A percentile compares a stretch with the other conserved stretches of the same genome.
Conservation (phyloP, 2,329 filamentous ascomycete species). For the Penicillium paneum region DNA sequence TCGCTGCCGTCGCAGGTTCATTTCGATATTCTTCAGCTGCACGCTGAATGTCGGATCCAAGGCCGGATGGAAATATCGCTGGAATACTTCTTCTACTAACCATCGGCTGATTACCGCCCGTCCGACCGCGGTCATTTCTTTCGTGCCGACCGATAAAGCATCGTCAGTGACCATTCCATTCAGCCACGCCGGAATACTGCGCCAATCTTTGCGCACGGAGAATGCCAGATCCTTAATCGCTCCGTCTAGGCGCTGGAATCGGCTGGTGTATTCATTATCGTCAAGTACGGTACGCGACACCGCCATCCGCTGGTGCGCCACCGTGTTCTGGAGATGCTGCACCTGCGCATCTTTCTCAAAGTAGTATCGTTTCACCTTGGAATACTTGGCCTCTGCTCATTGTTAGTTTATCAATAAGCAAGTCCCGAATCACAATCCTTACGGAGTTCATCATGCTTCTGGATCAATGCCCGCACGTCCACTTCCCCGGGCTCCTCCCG, state of each 20-base stretch:
- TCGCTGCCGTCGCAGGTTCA: conserved; percentile 74
- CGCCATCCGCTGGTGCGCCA: conserved; percentile 92
- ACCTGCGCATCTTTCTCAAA: conserved; percentile 90
- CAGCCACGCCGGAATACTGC: conserved; percentile 74
- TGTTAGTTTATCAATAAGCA: conserved; percentile 2
- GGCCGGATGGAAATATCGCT: conserved; percentile 87
- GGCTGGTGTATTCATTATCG: conserved; percentile 85
- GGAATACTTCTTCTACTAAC: conserved; percentile 87
- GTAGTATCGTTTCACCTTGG: conserved; percentile 96
- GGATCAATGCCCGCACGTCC: conserved; percentile 45
- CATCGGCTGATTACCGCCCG: conserved; percentile 84
- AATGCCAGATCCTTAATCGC: conserved; percentile 93
- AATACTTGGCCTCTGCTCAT: conserved; percentile 80
- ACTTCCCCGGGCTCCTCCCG: conserved; percentile 42
- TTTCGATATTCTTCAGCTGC: conserved; percentile 80
- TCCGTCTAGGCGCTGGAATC: conserved; percentile 87
- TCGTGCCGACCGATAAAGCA: conserved; percentile 79
- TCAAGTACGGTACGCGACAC: conserved; percentile 92
- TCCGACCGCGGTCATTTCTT: conserved; percentile 96
- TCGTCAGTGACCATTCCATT: conserved; percentile 76
- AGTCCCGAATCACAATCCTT: conserved; percentile 18
- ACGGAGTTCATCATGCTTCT: conserved; percentile 48
- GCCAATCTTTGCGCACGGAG: conserved; percentile 95
- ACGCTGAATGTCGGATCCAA: conserved; percentile 72
- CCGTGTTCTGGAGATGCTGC: conserved; percentile 92